phyloP scores from a whole-genome alignment of 2,329 filamentous ascomycete species.

The Orbilia quercus region DNA sequence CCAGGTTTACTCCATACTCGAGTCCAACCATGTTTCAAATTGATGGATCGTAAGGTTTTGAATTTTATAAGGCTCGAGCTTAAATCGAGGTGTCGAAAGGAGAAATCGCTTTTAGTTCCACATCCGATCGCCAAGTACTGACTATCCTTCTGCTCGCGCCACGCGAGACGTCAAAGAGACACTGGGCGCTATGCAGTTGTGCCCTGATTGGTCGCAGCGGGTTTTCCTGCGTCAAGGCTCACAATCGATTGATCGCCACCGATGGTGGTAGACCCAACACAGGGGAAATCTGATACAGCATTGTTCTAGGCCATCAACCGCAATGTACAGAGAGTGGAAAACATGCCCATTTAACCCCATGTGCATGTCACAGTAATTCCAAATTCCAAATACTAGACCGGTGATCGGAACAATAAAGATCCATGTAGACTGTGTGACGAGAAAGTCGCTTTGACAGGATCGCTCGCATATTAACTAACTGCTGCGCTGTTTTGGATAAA shows the following conservation, averaged over 20 bases:
- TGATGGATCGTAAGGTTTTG: neutral
- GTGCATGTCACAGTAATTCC: slow-evolving; percentile 34
- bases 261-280: neutral
- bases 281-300: slow-evolving; percentile 17
- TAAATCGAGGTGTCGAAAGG: slow-evolving; percentile 9
- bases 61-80: neutral
- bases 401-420: slow-evolving; percentile 25
- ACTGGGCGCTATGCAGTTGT: no score
- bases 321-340: neutral
- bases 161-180: slow-evolving; percentile 6
- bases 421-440: slow-evolving; percentile 20
- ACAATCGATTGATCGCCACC: slow-evolving; percentile 13
- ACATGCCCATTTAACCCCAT: slow-evolving; percentile 11
- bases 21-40: slow-evolving; percentile 8
- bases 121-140: slow-evolving; percentile 10
- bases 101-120: slow-evolving; percentile 8
- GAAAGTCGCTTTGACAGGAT: slow-evolving; percentile 21
- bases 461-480: slow-evolving; percentile 12
- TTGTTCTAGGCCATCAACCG: slow-evolving; percentile 1
- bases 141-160: slow-evolving; percentile 15
- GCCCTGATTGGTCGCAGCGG: slow-evolving; percentile 8
- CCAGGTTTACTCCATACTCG: neutral
- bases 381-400: slow-evolving; percentile 37
- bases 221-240: neutral
- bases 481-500: slow-evolving; percentile 27